These are phyloP conservation scores for Verticillium nubilum DNA, from an alignment of 2,329 filamentous ascomycete species.

Conservation along the genomic window DNA sequence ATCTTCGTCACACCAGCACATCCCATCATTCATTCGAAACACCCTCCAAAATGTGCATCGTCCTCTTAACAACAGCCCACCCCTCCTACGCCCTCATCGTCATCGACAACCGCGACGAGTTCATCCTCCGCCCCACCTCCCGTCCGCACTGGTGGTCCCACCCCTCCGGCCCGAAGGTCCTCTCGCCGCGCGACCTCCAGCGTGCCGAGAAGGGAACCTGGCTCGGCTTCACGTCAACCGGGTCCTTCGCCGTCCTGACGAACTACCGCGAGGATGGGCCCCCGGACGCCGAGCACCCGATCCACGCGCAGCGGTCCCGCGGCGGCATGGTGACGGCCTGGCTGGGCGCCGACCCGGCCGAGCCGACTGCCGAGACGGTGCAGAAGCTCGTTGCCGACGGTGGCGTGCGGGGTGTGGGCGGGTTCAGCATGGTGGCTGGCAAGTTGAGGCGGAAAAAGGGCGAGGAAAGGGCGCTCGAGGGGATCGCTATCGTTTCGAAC, in stretches of 20 bases:
- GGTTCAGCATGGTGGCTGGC: constrained; percentile 62
- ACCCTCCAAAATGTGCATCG: constrained; percentile 63
- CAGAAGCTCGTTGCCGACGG: constrained; percentile 44
- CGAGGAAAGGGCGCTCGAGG: constrained; percentile 27
- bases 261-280: constrained; percentile 57
- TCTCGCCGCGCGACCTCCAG: constrained; percentile 58
- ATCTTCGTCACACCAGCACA: neutral
- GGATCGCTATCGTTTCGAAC: constrained; percentile 58
- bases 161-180: constrained; percentile 36
- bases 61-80: constrained; percentile 68
- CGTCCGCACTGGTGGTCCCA: constrained; percentile 60
- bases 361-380: constrained; percentile 45
- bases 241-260: constrained; percentile 58
- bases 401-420: constrained; percentile 56
- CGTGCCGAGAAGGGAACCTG: constrained; percentile 59
- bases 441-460: constrained; percentile 40
- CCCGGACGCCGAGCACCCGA: constrained; percentile 43
- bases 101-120: constrained; percentile 75
- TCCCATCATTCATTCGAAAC: too few relatives aligned
- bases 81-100: constrained; percentile 70
- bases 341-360: constrained; percentile 44
- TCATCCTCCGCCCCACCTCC: constrained; percentile 58
- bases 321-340: constrained; percentile 61
- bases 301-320: constrained; percentile 51
- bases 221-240: constrained; percentile 56